These are phyloP conservation scores for Chytriomyces confervae DNA, from an alignment of 192 early-diverging fungal genomes.

Conservation along the genomic window DNA sequence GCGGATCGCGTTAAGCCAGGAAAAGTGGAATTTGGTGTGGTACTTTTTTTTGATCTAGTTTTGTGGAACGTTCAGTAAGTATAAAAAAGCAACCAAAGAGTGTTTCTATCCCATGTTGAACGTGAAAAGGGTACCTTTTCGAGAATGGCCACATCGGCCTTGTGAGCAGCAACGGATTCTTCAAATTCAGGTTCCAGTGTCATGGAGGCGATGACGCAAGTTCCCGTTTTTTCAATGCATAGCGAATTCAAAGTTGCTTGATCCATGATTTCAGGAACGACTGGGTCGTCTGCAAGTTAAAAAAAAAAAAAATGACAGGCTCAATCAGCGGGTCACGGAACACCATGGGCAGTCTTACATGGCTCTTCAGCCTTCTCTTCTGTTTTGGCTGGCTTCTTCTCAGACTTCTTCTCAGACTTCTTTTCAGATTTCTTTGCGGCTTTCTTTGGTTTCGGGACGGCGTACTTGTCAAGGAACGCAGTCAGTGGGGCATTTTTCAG, in stretches of 20 bases:
- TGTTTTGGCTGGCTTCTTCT: slow-evolving; percentile 36
- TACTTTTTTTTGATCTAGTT: slow-evolving; percentile 41
- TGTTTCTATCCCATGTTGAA: background rate
- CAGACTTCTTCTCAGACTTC: slow-evolving; percentile 38
- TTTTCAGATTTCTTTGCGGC: slow-evolving; percentile 35
- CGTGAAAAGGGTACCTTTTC: slow-evolving; percentile 8
- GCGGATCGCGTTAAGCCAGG: slow-evolving; percentile 48
- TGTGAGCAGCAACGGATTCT: slow-evolving; percentile 44
- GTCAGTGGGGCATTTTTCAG: slow-evolving; percentile 67
- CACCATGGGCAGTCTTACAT: slow-evolving; percentile 27
- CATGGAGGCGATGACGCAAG: slow-evolving; percentile 59
- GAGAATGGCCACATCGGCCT: slow-evolving; percentile 39
- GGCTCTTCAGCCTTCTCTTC: slow-evolving; percentile 34
- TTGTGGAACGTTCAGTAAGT: background rate
- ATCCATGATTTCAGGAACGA: slow-evolving; percentile 52
- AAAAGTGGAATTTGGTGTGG: slow-evolving; percentile 46
- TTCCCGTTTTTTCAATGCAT: slow-evolving; percentile 49
- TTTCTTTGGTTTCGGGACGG: slow-evolving; percentile 41
- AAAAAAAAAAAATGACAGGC: slow-evolving; percentile 7
- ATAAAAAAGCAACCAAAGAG: no score
- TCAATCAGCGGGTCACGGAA: background rate
- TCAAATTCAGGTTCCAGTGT: slow-evolving; percentile 50
- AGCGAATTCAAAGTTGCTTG: slow-evolving; percentile 57
- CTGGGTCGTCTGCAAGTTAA: slow-evolving; percentile 23
- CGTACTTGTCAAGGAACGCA: slow-evolving; percentile 70